Evolutionary conservation across 2,329 filamentous ascomycete species (phyloP), one percentile per base, ranked within the genome.

Genomic region (Nakataea oryzae): DNA sequence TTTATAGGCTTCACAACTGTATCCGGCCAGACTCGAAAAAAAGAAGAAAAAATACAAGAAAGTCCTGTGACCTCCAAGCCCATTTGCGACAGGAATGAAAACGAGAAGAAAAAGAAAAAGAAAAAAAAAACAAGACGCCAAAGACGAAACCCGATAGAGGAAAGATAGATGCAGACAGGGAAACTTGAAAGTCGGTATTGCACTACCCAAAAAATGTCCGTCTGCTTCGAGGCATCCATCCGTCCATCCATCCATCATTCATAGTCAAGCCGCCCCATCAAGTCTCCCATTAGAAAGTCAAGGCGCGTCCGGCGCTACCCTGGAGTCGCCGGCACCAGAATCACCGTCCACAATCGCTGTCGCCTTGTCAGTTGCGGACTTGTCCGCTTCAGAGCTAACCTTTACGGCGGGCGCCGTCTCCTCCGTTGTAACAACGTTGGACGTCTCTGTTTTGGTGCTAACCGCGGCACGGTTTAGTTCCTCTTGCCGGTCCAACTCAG

Each of bases 401-500:
- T 60, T 28, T 28, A 41, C 9, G 1, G 41, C 21, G 30, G 27
- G 27, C 17, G 54, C 21, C 17, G 28, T 41, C 14, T 54, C 41
- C 26, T 4, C 12, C 12, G 17, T 21, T 5, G 12, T 11, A 3
- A 26, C 34, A 5, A 54, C 34, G 21, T 13, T 6, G 24, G 58
- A 1, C 12, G 27, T 13, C 3, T 60, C 58, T 32, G 13, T 27
- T 11, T 29, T 54, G 41, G 58, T 17, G 28, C 41, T 60, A 14
- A 30, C 27, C 12, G 41, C 58, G 41, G 47, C 58, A 14, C 54
- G 30, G 54, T 57, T 61, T 17, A 41, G 32, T 54, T 61, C 54
- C 30, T 61, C 60, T 32, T 61, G 60, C 5, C 54, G 54, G 24
- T 61, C 27, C 30, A 61, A 32, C 54, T 61, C 54, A 8, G 60